Conservation (phyloP, 257 asterid genomes). For the Nicotiana otophora region DNA sequence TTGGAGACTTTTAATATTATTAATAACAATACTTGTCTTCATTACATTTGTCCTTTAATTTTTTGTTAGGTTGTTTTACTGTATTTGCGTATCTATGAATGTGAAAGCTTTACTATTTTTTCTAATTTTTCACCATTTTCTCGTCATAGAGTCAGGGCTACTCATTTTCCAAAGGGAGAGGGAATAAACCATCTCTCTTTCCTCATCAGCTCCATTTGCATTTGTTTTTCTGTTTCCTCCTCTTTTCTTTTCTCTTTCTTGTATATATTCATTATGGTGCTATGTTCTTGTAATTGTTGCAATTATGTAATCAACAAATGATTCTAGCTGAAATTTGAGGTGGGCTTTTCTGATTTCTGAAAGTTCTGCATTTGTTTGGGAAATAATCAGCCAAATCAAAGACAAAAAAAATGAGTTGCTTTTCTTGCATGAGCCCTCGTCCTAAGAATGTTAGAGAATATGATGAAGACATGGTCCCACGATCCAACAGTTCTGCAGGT, state of each 20-base stretch:
- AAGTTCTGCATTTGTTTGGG: neutral
- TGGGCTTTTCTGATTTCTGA: neutral
- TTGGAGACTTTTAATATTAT: neutral
- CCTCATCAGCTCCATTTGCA: slow-evolving; percentile 14
- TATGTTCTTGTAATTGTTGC: neutral
- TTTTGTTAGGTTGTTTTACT: neutral
- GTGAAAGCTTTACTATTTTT: slow-evolving; percentile 4
- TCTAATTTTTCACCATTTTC: slow-evolving; percentile 10
- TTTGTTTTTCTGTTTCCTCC: neutral
- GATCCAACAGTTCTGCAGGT: slow-evolving; percentile 52
- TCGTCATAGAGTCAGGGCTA: neutral
- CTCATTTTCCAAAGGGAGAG: slow-evolving; percentile 17
- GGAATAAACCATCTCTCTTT: slow-evolving; percentile 26
- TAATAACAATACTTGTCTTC: neutral
- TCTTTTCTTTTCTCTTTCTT: neutral
- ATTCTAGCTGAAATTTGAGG: slow-evolving; percentile 1
- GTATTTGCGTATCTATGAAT: slow-evolving; percentile 5
- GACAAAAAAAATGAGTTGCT: slow-evolving; percentile 57
- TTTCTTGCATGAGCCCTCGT: slow-evolving; percentile 56
- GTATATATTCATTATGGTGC: neutral
- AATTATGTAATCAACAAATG: neutral
- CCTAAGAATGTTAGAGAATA: slow-evolving; percentile 51
- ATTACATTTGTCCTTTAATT: neutral
- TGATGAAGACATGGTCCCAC: slow-evolving; percentile 45
- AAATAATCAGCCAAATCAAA: neutral